Conservation (phyloP, 2,329 filamentous ascomycete species). For the Coniochaeta pulveracea region DNA sequence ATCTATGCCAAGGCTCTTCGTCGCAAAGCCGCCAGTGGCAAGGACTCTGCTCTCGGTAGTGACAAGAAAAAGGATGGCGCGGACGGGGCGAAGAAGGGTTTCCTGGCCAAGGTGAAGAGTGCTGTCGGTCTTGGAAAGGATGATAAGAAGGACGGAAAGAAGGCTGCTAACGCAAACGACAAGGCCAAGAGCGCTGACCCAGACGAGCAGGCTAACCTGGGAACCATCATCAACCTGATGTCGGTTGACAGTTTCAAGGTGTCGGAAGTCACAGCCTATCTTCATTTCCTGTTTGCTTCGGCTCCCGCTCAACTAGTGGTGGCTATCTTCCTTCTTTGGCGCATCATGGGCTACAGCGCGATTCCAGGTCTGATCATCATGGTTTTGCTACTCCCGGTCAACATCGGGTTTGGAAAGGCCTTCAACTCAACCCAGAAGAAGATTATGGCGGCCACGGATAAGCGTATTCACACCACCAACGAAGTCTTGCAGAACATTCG, state of each 20-base stretch:
- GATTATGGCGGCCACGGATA: constrained; percentile 88
- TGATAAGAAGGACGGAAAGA: constrained; percentile 28
- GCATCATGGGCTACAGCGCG: constrained; percentile 83
- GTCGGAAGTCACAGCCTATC: constrained; percentile 83
- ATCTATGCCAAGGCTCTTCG: constrained; percentile 94
- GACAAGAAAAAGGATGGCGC: constrained; percentile 32
- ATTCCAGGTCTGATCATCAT: constrained; percentile 90
- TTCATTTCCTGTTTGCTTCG: constrained; percentile 90
- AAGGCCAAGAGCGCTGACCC: constrained; percentile 23
- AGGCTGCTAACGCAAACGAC: constrained; percentile 23
- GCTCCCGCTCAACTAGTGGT: constrained; percentile 82
- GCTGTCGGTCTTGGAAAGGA: constrained; percentile 49
- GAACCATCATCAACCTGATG: constrained; percentile 99
- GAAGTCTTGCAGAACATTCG: constrained; percentile 95
- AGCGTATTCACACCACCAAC: constrained; percentile 91
- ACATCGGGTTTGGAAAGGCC: constrained; percentile 75
- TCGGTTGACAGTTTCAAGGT: constrained; percentile 99
- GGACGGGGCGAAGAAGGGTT: constrained; percentile 24
- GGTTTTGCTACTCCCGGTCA: constrained; percentile 78
- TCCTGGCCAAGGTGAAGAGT: constrained; percentile 39
- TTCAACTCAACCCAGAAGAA: constrained; percentile 82
- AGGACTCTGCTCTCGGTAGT: constrained; percentile 61
- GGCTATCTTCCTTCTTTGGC: constrained; percentile 72
- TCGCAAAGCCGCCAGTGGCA: constrained; percentile 72
- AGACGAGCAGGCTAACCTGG: constrained; percentile 77